Base-by-base conservation (phyloP, 2,329 filamentous ascomycete genomes). In the Colletotrichum sp. region DNA sequence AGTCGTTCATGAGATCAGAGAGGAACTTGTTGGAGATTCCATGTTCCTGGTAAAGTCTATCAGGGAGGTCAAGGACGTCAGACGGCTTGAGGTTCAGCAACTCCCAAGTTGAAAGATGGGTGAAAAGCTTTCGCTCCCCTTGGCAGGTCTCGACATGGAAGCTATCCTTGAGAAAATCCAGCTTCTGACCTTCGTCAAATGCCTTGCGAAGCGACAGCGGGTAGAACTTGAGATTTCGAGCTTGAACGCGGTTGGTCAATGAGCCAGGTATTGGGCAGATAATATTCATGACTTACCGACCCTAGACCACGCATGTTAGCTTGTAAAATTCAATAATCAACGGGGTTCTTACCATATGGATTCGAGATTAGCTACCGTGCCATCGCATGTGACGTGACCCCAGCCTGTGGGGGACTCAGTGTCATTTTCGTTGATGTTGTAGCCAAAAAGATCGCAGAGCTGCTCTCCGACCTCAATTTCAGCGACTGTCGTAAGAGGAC, bases 221-320 rank as follows among this genome's bases (percentile, higher is more conserved):
- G 72, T 88, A 89, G 72, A 87, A 89, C 60, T 89, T 89, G 34
- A 89, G 78, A 71, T 88, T 89, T 8, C 87, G 84, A 24, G 86
- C 86, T 86, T 60, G 39, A 1, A 44, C 24, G 13, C 32, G 28
- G 24, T 70, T 1, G 28, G 68, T 15, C 36, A 10, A 4, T 12
- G 18, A 49, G 39, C 9, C 6, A n/a, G 18, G 18, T 49, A 1
- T 3, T 49, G 18, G 18, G 6, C 4, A 49, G 8, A 18, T 39
- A 10, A 3, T 36, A 2, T 32, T 21, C 8, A 24, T 8, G 3
- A 63, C 68, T 8, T 52, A 70, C 68, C 68, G 9, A 70, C 68
- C 68, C 68, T 70, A 28, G n/a, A 30, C 1, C 21, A 10, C 5
- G 4, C 1, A 36, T 49, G 63, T 82, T 30, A 81, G 72, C 39